Evolutionary conservation across 2,329 filamentous ascomycete species (phyloP), one percentile per base, ranked within the genome.

Genomic region (Fusarium circinatum): DNA sequence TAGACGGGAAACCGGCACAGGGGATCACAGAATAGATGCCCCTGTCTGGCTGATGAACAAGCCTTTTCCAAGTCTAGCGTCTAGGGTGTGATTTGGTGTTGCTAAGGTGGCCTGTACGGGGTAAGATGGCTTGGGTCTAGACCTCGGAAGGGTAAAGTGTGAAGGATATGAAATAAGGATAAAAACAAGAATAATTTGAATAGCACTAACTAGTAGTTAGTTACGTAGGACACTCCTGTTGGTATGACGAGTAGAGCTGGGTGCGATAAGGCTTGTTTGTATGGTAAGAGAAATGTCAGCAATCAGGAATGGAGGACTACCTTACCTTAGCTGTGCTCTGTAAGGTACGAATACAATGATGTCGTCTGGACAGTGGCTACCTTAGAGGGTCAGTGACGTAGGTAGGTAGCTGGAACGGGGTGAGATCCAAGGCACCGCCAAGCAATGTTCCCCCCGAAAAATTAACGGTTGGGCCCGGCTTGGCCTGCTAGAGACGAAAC

Each of bases 1-100:
- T 73, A 73, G 56, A 73, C 71, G 70, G 70, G 38, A 70, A 71
- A 65, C 52, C 70, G 70, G 71, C 71, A 73, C 70, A 61, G 39
- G 24, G 70, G 51, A 20, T 30, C 24, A 49, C 34, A 71, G 48
- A 48, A 48, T 22, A 56, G 26, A 59, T 59, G 58, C 68, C 71
- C 71, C 71, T 75, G 68, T 75, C 45, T 24, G 61, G 47, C 55
- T 71, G 62, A 65, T 59, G 41, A 47, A 68, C 64, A 74, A 68
- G 58, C 67, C 64, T 51, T 49, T 62, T 63, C 52, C 56, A 30
- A 62, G 57, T 59, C 41, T 45, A 56, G 42, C 48, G 26, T 56
- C 44, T 38, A 55, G 36, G 48, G 32, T 41, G 42, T 69, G 42
- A 51, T 69, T 69, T 64, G 36, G 52, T 39, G 62, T 30, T 36